A percentile compares a stretch with the other conserved stretches of the same genome.
Conservation (phyloP, 2,329 filamentous ascomycete species). For the Aspergillus japonicus region DNA sequence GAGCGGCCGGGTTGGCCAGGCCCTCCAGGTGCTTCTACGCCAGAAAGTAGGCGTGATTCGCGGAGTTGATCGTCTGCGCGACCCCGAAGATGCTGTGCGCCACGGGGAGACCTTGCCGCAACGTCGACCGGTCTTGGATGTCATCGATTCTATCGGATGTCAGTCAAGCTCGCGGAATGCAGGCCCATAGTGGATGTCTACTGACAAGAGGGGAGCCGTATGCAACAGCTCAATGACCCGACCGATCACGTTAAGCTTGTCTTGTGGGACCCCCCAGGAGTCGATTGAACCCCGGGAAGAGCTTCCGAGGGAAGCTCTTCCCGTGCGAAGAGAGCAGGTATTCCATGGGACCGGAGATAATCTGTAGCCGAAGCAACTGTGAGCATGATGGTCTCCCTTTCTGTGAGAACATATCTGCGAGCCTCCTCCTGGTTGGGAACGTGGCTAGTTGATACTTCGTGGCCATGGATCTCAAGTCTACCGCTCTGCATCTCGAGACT, state of each 20-base stretch:
- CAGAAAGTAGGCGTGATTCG: constrained; percentile 45
- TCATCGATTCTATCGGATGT: constrained; percentile 44
- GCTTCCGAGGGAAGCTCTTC: constrained; percentile 43
- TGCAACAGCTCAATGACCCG: constrained; percentile 45
- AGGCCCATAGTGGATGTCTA: too few relatives aligned
- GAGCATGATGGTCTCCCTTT: too few relatives aligned
- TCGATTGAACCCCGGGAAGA: constrained; percentile 46
- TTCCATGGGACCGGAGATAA: too few relatives aligned
- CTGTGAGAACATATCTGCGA: too few relatives aligned
- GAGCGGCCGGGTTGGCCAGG: constrained; percentile 30
- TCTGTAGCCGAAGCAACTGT: too few relatives aligned
- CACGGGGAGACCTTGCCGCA: constrained; percentile 48
- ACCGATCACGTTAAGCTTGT: constrained; percentile 41
- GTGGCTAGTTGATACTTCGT: too few relatives aligned
- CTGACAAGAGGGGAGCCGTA: constrained; percentile 44
- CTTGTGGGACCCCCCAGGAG: constrained; percentile 44
- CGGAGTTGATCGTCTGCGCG: constrained; percentile 50
- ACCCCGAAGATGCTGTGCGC: constrained; percentile 51
- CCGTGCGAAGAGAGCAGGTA: constrained; percentile 27
- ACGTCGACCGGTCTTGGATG: constrained; percentile 48
- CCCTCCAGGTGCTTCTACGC: constrained; percentile 33
- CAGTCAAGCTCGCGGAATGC: neutral
- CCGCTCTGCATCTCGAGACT: too few relatives aligned
- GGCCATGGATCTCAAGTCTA: too few relatives aligned
- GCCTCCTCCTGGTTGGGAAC: too few relatives aligned